These are phyloP conservation scores for Plasmodium blacklocki DNA, from an alignment of 169 alveolate genomes.

Conservation along the genomic window DNA sequence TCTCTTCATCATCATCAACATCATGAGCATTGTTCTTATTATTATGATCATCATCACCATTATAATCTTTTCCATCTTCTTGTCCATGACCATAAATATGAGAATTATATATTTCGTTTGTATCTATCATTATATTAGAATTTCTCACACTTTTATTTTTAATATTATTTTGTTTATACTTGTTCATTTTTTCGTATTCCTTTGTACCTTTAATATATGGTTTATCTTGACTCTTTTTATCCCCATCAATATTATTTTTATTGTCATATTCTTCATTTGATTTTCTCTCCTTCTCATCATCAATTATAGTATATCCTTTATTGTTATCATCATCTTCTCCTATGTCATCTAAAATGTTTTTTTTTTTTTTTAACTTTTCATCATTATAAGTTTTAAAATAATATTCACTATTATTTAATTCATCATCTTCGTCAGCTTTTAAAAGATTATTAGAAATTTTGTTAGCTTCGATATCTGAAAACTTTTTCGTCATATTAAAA, in stretches of 20 bases:
- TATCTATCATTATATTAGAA: too few species aligned
- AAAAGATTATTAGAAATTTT: slow-evolving; percentile 7
- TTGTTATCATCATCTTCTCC: background rate
- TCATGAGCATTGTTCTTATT: too few species aligned
- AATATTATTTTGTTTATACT: too few species aligned
- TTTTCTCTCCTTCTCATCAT: background rate
- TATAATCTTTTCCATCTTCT: background rate
- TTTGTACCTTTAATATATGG: too few species aligned
- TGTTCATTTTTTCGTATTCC: too few species aligned
- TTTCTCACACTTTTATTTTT: too few species aligned
- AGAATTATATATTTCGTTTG: too few species aligned
- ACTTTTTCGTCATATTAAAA: slow-evolving; percentile 5
- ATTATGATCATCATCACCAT: background rate
- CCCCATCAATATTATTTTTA: background rate
- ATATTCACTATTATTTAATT: slow-evolving; percentile 25
- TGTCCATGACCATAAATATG: background rate
- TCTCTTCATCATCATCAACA: background rate
- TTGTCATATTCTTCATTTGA: background rate
- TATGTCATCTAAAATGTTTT: background rate
- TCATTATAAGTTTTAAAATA: slow-evolving; percentile 35
- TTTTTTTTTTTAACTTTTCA: slow-evolving; percentile 12
- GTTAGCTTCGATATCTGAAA: slow-evolving; percentile 21
- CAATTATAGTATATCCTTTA: background rate
- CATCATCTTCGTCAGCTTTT: slow-evolving; percentile 37
- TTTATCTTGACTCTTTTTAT: background rate